Percentiles rank a stretch among this genome's conserved stretches.
Conservation (phyloP, 352 stramenopile species). For the Phytophthora sansomeana region DNA sequence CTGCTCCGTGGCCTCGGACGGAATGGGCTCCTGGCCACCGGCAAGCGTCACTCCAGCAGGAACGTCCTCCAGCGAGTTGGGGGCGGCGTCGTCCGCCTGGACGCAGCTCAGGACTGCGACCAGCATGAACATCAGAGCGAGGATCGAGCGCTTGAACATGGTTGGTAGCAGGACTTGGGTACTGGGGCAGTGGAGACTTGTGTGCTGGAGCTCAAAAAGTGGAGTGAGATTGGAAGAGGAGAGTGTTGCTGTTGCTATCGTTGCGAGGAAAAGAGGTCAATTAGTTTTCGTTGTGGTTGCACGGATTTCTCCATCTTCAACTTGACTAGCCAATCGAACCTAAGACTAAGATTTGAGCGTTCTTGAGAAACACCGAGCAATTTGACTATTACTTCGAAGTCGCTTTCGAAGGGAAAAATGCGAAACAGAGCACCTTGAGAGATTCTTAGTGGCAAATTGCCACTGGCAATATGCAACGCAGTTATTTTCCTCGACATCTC, state of each 20-base stretch:
- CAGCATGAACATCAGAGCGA: conserved; percentile 16
- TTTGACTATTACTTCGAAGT: too few relatives aligned
- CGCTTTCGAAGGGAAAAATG: too few relatives aligned
- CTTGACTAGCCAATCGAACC: conserved; percentile 6
- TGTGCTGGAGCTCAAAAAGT: conserved; percentile 6
- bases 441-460: too few relatives aligned
- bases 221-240: neutral
- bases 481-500: too few relatives aligned
- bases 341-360: too few relatives aligned
- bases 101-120: conserved; percentile 14
- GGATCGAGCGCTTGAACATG: conserved; percentile 27
- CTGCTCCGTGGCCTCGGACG: conserved; percentile 7
- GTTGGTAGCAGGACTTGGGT: neutral
- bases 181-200: conserved; percentile 8
- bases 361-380: too few relatives aligned
- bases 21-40: conserved; percentile 23
- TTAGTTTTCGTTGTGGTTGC: neutral
- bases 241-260: neutral
- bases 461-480: too few relatives aligned
- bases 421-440: too few relatives aligned
- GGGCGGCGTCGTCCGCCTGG: conserved; percentile 2
- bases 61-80: neutral
- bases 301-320: conserved; percentile 9
- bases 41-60: conserved; percentile 24
- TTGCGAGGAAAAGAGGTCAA: neutral